phyloP scores from a whole-genome alignment of 2,329 filamentous ascomycete species.

The Drechslerella coelobrocha region DNA sequence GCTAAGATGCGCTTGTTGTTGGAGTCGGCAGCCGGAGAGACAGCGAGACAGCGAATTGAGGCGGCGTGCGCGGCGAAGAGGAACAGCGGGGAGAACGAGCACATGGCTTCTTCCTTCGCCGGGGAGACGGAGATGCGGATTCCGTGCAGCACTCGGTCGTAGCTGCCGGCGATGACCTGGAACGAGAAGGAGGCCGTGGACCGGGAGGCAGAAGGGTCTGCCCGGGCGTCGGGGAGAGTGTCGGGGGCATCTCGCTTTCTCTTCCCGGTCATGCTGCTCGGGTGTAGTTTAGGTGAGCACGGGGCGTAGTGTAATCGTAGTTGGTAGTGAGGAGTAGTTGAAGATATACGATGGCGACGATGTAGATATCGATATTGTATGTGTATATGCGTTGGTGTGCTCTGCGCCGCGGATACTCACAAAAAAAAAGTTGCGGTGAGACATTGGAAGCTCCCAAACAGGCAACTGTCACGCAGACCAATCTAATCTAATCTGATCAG shows the following conservation, averaged over 20 bases:
- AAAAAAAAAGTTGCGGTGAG: not conserved
- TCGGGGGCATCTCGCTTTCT: slow-evolving; percentile 24
- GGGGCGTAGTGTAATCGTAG: too few species aligned
- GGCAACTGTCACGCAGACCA: slow-evolving; percentile 2
- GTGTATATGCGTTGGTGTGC: too few species aligned
- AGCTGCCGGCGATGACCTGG: slow-evolving; percentile 90
- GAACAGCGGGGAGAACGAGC: slow-evolving; percentile 83
- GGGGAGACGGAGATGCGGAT: slow-evolving; percentile 59
- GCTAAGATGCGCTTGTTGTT: slow-evolving; percentile 83
- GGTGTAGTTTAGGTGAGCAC: not conserved
- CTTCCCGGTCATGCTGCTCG: slow-evolving; percentile 30
- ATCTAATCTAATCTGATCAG: slow-evolving; percentile 25
- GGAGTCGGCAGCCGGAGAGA: slow-evolving; percentile 70
- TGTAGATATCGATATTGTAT: too few species aligned
- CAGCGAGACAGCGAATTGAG: slow-evolving; percentile 83
- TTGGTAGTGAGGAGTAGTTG: too few species aligned
- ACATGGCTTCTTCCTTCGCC: slow-evolving; percentile 14
- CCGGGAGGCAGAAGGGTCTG: slow-evolving; percentile 26
- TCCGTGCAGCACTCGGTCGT: slow-evolving; percentile 90
- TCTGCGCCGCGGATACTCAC: not conserved
- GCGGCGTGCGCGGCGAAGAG: slow-evolving; percentile 93
- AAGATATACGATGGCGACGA: too few species aligned
- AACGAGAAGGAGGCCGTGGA: slow-evolving; percentile 59
- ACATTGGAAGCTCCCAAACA: not conserved
- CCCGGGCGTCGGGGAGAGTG: slow-evolving; percentile 4